Evolutionary conservation across 2,329 filamentous ascomycete species (phyloP).

Genomic region (Claviceps capensis): DNA sequence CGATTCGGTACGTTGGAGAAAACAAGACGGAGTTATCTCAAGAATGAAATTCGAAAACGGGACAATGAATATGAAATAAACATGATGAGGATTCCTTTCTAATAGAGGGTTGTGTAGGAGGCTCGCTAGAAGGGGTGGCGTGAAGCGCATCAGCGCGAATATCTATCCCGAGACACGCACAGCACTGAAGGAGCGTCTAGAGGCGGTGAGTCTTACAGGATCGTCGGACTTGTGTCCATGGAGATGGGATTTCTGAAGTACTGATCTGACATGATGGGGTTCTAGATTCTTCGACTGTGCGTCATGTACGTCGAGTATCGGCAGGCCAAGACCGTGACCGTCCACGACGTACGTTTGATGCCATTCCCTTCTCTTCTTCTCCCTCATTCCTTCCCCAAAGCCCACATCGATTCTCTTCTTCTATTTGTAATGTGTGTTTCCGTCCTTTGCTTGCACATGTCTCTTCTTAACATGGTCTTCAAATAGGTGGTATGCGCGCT

Average conservation of each 20-base stretch:
- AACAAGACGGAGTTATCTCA: background rate
- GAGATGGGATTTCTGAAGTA: too few relatives aligned
- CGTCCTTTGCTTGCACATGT: too few relatives aligned
- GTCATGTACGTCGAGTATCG: conserved; percentile 39
- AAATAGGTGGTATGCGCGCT: conserved; percentile 41
- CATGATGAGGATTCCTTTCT: too few relatives aligned
- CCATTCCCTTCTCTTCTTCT: background rate
- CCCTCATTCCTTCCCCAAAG: background rate
- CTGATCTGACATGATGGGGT: background rate
- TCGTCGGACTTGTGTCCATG: background rate
- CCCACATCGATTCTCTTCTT: background rate
- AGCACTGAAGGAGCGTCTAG: conserved; percentile 36
- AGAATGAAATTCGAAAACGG: too few relatives aligned
- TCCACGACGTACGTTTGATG: conserved; percentile 38
- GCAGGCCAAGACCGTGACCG: conserved; percentile 46
- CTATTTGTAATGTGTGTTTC: too few relatives aligned
- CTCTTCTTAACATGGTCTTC: background rate
- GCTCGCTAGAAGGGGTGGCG: conserved; percentile 60
- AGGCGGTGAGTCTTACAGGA: conserved; percentile 22
- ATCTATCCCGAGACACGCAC: conserved; percentile 51
- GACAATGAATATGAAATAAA: too few relatives aligned
- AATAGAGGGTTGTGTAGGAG: background rate
- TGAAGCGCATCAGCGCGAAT: conserved; percentile 53
- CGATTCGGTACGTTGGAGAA: conserved; percentile 1
- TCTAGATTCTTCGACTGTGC: conserved; percentile 38